Evolutionary conservation across 192 early-diverging fungal genomes (phyloP).

Genomic region (Phlyctochytrium arcticum): DNA sequence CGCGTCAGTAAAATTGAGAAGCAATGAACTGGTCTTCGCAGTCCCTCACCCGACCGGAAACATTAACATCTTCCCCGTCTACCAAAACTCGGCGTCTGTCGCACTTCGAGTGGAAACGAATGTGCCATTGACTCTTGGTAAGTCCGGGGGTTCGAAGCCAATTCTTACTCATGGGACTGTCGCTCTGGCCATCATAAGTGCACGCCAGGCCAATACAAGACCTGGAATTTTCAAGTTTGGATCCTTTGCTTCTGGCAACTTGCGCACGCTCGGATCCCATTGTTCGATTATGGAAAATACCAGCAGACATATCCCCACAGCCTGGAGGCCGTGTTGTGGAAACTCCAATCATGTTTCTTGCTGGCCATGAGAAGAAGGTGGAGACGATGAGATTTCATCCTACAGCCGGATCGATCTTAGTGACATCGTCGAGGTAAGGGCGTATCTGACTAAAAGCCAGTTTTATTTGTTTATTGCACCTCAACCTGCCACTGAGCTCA

Average conservation of each 20-base stretch:
- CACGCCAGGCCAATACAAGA: constrained; percentile 30
- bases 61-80: constrained; percentile 24
- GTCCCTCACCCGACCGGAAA: constrained; percentile 8
- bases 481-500: too few relatives aligned
- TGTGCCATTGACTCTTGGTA: constrained; percentile 19
- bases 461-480: background rate
- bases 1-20: constrained; percentile 18
- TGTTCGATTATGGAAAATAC: constrained; percentile 30
- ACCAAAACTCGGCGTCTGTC: background rate
- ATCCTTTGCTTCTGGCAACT: constrained; percentile 1
- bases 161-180: background rate
- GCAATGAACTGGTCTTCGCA: constrained; percentile 11
- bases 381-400: constrained; percentile 27
- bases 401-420: constrained; percentile 15
- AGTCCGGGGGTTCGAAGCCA: background rate
- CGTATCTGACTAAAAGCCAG: background rate
- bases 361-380: constrained; percentile 31
- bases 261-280: constrained; percentile 15
- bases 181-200: background rate
- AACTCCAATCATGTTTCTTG: constrained; percentile 22
- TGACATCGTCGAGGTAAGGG: constrained; percentile 17
- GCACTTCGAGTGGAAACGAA: constrained; percentile 2
- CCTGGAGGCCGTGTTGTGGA: constrained; percentile 10
- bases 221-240: constrained; percentile 12
- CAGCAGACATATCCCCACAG: background rate